A percentile compares a stretch with the other conserved stretches of the same genome.
Conservation (phyloP, 306 rosid species). For the Cicer arietinum region DNA sequence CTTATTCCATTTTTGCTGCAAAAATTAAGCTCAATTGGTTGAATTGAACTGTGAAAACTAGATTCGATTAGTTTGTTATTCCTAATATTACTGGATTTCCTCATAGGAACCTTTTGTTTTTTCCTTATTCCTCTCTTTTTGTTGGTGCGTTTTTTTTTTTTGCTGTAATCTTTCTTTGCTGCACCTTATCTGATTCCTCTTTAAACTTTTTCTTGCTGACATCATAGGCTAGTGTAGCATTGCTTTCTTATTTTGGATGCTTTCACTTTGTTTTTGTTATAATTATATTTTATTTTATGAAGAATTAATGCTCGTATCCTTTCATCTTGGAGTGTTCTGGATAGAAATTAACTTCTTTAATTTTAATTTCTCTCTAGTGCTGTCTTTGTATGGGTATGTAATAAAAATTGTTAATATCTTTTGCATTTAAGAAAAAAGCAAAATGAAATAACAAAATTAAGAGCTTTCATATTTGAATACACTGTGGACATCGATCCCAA, state of each 20-base stretch:
- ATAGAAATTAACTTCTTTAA: not conserved
- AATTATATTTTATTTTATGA: not conserved
- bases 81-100: not conserved
- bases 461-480: too few relatives aligned
- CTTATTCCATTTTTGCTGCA: not conserved
- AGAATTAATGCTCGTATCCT: not conserved
- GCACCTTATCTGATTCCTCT: slow-evolving; percentile 32
- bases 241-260: slow-evolving; percentile 19
- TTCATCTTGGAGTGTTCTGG: slow-evolving; percentile 24
- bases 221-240: slow-evolving; percentile 4
- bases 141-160: slow-evolving; percentile 19
- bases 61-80: slow-evolving; percentile 9
- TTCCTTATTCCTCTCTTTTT: slow-evolving; percentile 1
- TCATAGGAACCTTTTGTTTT: not conserved
- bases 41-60: slow-evolving; percentile 25
- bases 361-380: not conserved
- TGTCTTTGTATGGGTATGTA: not conserved
- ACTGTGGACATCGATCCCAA: too few relatives aligned
- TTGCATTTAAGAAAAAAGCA: not conserved
- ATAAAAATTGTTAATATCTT: not conserved
- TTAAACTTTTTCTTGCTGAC: slow-evolving; percentile 15
- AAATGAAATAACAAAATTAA: not conserved
- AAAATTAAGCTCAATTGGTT: not conserved
- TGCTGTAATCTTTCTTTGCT: slow-evolving; percentile 2
- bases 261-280: not conserved